phyloP scores from a whole-genome alignment of 148 eudicot species.

The Agrostemma githago region DNA sequence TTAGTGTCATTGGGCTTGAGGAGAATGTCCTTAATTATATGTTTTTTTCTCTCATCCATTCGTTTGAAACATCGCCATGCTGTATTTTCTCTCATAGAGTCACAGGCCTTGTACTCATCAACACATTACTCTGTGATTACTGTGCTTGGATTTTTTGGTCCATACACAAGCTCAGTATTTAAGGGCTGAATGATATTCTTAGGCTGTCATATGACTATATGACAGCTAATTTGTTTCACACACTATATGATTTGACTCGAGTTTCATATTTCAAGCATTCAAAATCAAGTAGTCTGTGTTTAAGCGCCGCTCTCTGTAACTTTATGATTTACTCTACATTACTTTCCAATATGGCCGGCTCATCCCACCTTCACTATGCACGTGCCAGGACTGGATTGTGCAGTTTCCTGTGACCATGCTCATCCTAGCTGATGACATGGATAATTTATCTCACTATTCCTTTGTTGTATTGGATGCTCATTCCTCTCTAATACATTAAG shows the following conservation, averaged over 20 bases:
- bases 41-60: neutral
- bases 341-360: neutral
- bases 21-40: neutral
- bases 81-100: neutral
- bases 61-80: neutral
- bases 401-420: neutral
- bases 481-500: neutral
- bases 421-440: neutral
- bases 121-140: neutral
- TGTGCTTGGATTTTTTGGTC: neutral
- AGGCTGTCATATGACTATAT: neutral
- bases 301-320: neutral
- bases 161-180: neutral
- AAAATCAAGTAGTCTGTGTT: neutral
- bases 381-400: neutral
- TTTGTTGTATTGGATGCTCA: neutral
- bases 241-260: conserved; percentile 2
- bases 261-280: neutral
- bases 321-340: neutral
- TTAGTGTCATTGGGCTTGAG: neutral
- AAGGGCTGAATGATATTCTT: neutral
- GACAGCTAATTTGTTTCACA: neutral
- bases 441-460: neutral
- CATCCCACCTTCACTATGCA: neutral
- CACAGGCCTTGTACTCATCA: neutral